Base-by-base conservation (phyloP, 2,329 filamentous ascomycete species). In the Xylariaceae sp. region DNA sequence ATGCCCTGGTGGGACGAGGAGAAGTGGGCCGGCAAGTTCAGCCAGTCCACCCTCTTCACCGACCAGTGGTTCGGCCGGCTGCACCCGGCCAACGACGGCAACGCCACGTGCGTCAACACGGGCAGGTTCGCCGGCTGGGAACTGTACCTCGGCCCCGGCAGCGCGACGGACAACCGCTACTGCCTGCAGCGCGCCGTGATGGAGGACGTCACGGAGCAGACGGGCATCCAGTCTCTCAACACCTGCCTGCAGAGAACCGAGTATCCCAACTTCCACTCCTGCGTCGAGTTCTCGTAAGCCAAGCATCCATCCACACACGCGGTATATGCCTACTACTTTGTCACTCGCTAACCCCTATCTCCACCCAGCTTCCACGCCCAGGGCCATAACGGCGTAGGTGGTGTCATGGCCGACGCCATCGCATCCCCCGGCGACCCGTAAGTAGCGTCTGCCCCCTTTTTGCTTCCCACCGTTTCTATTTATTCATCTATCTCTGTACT, bases 1-100 rank as follows among this genome's bases (percentile, higher is more conserved):
- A 46, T 57, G 39, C 44, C 50, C 35, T 57, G 53, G 53, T 57
- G 54, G 54, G 53, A 57, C 29, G 54, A 57, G 53, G 56, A 53
- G 45, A 49, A 50, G 35, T 55, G 54, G 44, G 50, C 54, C 23
- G 54, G 54, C 15, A 43, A 38, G 26, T 57, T 57, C 33, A 31
- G 41, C 29, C 39, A 48, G 35, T 42, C 51, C 2, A 48, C 47
- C 10, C 39, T 56, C 19, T 57, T 55, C 47, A 52, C 50, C 11
- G 13, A 26, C 23, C 28, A 45, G 29, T 55, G 52, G 42, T 56
- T 57, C 23, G 54, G 54, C 17, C 43, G 15, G 36, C 43, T 57
- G 16, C 45, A 51, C 31, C 39, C 35, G 12, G 16, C 47, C 17
- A 45, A 37, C 31, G 49, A 52, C 38, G 45, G 44, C 31, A 38